Base-by-base conservation (phyloP, 2,329 filamentous ascomycete genomes). In the Teratosphaeria gauchensis region DNA sequence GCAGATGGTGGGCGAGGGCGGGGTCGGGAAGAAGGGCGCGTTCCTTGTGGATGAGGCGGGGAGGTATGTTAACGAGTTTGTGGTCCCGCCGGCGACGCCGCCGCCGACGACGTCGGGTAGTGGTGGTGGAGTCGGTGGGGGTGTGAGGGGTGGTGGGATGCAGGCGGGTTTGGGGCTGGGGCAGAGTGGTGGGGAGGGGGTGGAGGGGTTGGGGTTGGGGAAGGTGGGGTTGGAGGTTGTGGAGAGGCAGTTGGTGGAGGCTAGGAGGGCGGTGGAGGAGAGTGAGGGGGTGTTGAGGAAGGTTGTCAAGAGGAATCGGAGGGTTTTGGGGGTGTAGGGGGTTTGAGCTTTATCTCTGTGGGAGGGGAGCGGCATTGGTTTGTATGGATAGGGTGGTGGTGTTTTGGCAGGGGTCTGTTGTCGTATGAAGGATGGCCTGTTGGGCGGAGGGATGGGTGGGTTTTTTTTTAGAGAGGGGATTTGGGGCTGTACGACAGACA, bases 21-120 rank as follows among this genome's bases (percentile, higher is more conserved):
- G 59, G 35, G 60, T 64, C 21, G 65, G 69, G 62, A 72, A 72
- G 64, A 72, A 72, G 59, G 70, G 70, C 3, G 69, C 67, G 8
- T 72, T 73, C 55, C 53, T 73, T n/a, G 71, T 73, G 8, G 71
- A 73, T 51, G 71, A 72, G 57, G 71, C 70, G 54, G 67, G 66
- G 57, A 66, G 65, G 62, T 73, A 73, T 61, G 68, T 73, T 58
- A 70, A 73, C 52, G 71, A 72, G 60, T 73, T 73, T 54, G 70
- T 73, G 11, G 71, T 73, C 68, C 71, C 71, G 51, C 70, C 70
- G 51, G 67, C 63, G 4, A 69, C 67, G 11, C 68, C 68, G 46
- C 68, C 68, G 48, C 67, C 68, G n/a, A 58, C 33, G 59, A 58
- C 30, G 54, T 21, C 21, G 35, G 35, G 33, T 9, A 16, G 53